Conservation (phyloP, 768 basidiomycete genomes). For the Chalciporus chontae region DNA sequence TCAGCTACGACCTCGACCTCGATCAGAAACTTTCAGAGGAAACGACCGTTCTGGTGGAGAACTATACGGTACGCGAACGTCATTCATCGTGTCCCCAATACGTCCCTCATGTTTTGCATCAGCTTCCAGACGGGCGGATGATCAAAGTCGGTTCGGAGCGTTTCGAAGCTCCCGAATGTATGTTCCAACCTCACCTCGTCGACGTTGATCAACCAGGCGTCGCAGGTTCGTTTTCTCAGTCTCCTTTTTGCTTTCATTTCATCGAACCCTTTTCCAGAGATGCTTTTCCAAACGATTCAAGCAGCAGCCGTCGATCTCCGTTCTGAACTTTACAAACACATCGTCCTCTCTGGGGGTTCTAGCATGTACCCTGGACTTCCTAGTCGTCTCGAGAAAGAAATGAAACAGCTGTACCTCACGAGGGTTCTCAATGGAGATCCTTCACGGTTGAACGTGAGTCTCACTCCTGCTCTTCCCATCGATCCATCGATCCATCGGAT, state of each 20-base stretch:
- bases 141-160: conserved; percentile 99
- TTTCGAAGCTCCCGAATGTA: conserved; percentile 98
- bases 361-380: conserved; percentile 99
- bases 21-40: conserved; percentile 93
- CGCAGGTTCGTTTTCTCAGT: conserved; percentile 57
- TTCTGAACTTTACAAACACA: conserved; percentile 92
- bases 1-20: conserved; percentile 92
- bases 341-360: conserved; percentile 95
- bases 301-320: conserved; percentile 86
- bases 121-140: conserved; percentile 92
- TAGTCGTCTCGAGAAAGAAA: conserved; percentile 95
- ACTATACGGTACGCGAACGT: conserved; percentile 71
- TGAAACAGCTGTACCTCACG: conserved; percentile 97
- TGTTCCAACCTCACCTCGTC: conserved; percentile 99
- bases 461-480: neutral
- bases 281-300: conserved; percentile 97
- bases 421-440: conserved; percentile 85
- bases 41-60: conserved; percentile 94
- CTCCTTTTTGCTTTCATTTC: neutral
- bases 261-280: conserved; percentile 50
- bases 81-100: neutral
- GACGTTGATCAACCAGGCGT: conserved; percentile 96
- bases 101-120: conserved; percentile 7
- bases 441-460: conserved; percentile 76
- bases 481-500: too few relatives aligned